Evolutionary conservation across 768 basidiomycete species (phyloP), one percentile per base, ranked within the genome.

Genomic region (Daedaleopsis nitida): DNA sequence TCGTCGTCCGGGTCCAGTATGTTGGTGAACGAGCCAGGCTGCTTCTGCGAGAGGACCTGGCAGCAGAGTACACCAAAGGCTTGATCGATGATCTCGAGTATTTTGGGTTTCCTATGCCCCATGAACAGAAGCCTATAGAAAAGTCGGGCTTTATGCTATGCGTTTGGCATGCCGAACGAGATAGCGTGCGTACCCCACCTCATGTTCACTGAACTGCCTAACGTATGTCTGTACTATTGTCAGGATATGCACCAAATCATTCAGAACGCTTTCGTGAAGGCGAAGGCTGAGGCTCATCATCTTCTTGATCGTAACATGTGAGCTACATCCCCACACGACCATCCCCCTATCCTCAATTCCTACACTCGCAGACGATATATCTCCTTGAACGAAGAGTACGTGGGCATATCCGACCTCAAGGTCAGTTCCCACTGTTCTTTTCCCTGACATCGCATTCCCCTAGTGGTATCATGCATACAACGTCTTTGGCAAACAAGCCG

Each of bases 341-440:
- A 14, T 5, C 17, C 44, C 8, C 5, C 21, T 48, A 45, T 64
- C 17, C 60, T 38, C 19, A 37, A 9, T 17, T 17, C 39, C 24
- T 3, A 32, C 27, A 32, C 27, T 19, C 9, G 44, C 21, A 60
- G 59, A 16, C 64, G 62, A 10, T 65, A 60, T 37, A 60, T 65
- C 5, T 65, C 64, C 37, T 55, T 65, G 38, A 60, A 60, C 50
- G 64, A 65, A 58, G 64, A 65, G 64, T 65, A 60, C 64, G 64
- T 65, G 42, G 52, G 54, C 38, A 24, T 34, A 42, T 55, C 50
- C 42, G 16, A 52, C 48, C 60, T 14, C n/a, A 62, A 59, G 65
- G 58, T 60, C 60, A 59, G 60, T 63, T 66, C 47, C 3, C 14
- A 43, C 37, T 17, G 48, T 58, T 42, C 49, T 39, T 16, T 34